Base-by-base conservation (phyloP, 805 yeast genomes). In the Yamadazyma endophytica region DNA sequence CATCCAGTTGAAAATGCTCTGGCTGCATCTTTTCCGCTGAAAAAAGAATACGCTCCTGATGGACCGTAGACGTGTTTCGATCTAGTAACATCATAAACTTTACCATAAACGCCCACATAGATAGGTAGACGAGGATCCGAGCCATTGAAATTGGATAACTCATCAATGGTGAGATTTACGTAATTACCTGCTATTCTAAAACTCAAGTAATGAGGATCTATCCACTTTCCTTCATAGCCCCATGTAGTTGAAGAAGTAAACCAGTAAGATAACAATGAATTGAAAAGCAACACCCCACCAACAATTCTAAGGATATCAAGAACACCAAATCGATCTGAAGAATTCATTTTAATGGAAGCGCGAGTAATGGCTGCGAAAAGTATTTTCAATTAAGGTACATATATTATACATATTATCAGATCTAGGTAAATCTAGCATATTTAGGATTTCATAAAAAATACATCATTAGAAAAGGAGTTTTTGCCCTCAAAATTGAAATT, bases 1-100 rank as follows among this genome's bases (percentile, higher is more conserved):
- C 88, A 82, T 3, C 89, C 89, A 1, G 86, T 82, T 3, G 73
- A 78, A 44, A 71, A 79, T 13, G 82, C 82, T 17, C 89, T 58
- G 2, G 87, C 79, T 23, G 77, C 73, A 51, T 82, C 92, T 25
- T 58, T 58, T 1, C 90, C 92, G 19, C 79, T 68, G 45, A 82
- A 70, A 24, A 66, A 56, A 7, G 61, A 45, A 49, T 82, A 82
- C 1, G 74, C 47, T 9, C 55, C 55, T 0, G 63, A 55, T 1
- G 79, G 78, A 0, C 82, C 83, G 49, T 82, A 82, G 2, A 77
- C 56, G 5, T 49, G 56, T 1, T 65, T 56, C 9, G 71, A 58
- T 0, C 67, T 53, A 2, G 76, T 56, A 6, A 82, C 92, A 46
- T 82, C 90, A 45, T 63, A 82, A 0, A 82, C 79, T 9, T 58